These are phyloP conservation scores for Diplogelasinospora grovesii DNA, from an alignment of 495 filamentous ascomycete species.

Conservation along the genomic window DNA sequence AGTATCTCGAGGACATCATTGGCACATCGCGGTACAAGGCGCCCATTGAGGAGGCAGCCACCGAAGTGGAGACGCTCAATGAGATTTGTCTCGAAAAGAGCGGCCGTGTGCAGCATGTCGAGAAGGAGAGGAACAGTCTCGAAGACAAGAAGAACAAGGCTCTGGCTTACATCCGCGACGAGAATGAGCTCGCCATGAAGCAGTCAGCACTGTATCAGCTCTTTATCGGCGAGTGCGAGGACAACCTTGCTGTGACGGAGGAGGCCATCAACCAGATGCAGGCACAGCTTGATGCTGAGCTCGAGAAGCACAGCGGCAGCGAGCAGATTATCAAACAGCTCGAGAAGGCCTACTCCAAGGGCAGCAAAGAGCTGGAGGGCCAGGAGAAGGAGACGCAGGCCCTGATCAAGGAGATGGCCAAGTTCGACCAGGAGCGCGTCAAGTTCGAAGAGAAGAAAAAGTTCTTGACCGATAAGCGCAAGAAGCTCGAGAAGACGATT, in stretches of 20 bases:
- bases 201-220: constrained; percentile 88
- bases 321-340: constrained; percentile 86
- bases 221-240: constrained; percentile 75
- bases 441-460: constrained; percentile 98
- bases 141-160: constrained; percentile 97
- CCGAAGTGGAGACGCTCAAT: constrained; percentile 84
- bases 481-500: constrained; percentile 89
- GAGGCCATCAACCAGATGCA: constrained; percentile 89
- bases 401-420: constrained; percentile 82
- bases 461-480: constrained; percentile 79
- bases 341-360: constrained; percentile 76
- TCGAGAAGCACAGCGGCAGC: constrained; percentile 86
- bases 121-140: constrained; percentile 87
- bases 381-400: constrained; percentile 75
- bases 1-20: constrained; percentile 98
- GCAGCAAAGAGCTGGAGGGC: constrained; percentile 69
- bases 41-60: constrained; percentile 87
- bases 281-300: constrained; percentile 74
- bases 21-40: constrained; percentile 97
- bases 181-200: constrained; percentile 86
- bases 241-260: constrained; percentile 83
- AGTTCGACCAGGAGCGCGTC: constrained; percentile 90
- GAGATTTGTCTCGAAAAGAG: constrained; percentile 94
- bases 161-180: constrained; percentile 76
- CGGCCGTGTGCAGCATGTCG: constrained; percentile 89